Evolutionary conservation across 495 filamentous ascomycete genomes (phyloP).

Genomic region (Penicillium arizonense): DNA sequence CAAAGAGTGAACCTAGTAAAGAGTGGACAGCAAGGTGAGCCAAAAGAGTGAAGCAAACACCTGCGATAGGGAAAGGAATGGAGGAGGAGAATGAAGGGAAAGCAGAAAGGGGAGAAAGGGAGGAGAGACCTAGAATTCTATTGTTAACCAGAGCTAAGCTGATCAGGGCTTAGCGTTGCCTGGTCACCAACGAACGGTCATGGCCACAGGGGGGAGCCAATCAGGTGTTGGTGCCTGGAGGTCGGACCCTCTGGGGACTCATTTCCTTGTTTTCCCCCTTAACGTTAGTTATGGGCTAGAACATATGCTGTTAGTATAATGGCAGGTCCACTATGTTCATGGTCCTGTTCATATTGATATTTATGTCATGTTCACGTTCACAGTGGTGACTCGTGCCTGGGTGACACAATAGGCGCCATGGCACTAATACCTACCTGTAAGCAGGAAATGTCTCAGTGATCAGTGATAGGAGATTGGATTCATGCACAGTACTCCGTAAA

Average conservation of each 20-base stretch:
- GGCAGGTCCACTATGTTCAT: too few relatives aligned
- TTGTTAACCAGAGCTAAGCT: slow-evolving; percentile 8
- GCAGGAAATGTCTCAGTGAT: slow-evolving; percentile 4
- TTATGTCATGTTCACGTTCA: too few relatives aligned
- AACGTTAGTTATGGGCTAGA: background rate
- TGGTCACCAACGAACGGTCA: background rate
- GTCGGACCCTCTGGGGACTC: background rate
- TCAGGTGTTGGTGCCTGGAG: slow-evolving; percentile 1
- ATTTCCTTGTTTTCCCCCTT: background rate
- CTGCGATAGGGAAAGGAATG: slow-evolving; percentile 39
- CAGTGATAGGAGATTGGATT: background rate
- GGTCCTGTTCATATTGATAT: too few relatives aligned
- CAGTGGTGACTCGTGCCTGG: too few relatives aligned
- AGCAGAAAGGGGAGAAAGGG: slow-evolving; percentile 40
- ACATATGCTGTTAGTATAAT: too few relatives aligned
- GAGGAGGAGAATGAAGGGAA: slow-evolving; percentile 49
- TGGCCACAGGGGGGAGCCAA: background rate
- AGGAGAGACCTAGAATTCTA: slow-evolving; percentile 17
- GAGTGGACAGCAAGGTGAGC: slow-evolving; percentile 56
- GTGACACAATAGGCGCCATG: too few relatives aligned
- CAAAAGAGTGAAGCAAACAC: slow-evolving; percentile 86
- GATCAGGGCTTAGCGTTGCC: slow-evolving; percentile 1
- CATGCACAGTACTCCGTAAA: background rate
- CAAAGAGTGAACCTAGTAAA: slow-evolving; percentile 18
- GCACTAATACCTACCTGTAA: background rate